phyloP scores from a whole-genome alignment of 352 stramenopile genomes.

The Phytophthora hybrid region DNA sequence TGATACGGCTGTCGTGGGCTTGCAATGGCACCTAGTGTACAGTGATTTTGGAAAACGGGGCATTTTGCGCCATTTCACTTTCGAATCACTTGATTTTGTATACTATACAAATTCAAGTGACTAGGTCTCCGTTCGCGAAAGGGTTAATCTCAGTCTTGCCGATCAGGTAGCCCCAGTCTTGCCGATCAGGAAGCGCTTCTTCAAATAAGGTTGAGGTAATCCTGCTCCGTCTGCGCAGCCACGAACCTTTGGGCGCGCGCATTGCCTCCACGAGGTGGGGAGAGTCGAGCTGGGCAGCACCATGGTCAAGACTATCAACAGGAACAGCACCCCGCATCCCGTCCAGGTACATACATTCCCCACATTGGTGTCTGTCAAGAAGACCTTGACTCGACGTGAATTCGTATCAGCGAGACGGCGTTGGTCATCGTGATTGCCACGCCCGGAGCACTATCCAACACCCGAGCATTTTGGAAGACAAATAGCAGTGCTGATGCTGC shows the following conservation, averaged over 20 bases:
- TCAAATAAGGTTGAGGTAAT: slow-evolving; percentile 83
- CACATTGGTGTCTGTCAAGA: slow-evolving; percentile 65
- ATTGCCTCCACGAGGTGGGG: slow-evolving; percentile 57
- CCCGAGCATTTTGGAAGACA: slow-evolving; percentile 58
- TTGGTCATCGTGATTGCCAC: slow-evolving; percentile 26
- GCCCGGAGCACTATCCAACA: slow-evolving; percentile 36
- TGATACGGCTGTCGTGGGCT: too few species aligned
- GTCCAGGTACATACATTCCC: slow-evolving; percentile 62
- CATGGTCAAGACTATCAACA: slow-evolving; percentile 61
- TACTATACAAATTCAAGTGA: too few species aligned
- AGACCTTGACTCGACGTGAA: slow-evolving; percentile 52
- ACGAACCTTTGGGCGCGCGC: slow-evolving; percentile 71
- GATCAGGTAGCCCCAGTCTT: too few species aligned
- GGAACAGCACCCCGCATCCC: slow-evolving; percentile 48
- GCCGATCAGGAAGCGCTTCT: slow-evolving; percentile 78
- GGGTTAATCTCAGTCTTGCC: too few species aligned
- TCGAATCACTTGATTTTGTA: too few species aligned
- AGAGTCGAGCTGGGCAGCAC: slow-evolving; percentile 53
- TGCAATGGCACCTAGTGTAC: too few species aligned
- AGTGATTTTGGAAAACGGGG: too few species aligned
- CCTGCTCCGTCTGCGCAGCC: slow-evolving; percentile 70
- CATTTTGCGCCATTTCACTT: too few species aligned
- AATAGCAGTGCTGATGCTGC: slow-evolving; percentile 55
- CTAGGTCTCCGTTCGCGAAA: too few species aligned
- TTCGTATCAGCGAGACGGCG: slow-evolving; percentile 43